A percentile compares a stretch with the other conserved stretches of the same genome.
These are phyloP conservation scores for Coemansia sp. DNA, from an alignment of 192 early-diverging fungal genomes.

Conservation along the genomic window DNA sequence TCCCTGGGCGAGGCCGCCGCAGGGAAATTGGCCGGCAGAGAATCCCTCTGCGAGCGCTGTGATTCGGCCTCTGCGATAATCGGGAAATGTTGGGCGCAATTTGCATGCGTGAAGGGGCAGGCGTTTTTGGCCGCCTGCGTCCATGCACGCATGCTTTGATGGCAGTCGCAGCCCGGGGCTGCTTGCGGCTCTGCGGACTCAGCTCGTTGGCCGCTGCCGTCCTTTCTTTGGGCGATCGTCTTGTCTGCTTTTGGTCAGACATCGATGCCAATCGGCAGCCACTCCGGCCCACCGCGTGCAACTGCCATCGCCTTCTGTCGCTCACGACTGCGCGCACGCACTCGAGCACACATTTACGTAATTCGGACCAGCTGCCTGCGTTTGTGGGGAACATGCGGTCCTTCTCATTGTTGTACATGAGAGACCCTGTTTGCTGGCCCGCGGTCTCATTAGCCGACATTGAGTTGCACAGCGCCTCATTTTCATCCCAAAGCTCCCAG, in stretches of 20 bases:
- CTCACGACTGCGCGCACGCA: too few relatives aligned
- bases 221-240: conserved; percentile 12
- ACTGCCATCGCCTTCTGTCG: too few relatives aligned
- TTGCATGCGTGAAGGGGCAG: conserved; percentile 9
- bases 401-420: conserved; percentile 1
- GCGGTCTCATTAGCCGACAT: background rate
- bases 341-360: background rate
- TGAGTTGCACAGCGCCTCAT: background rate
- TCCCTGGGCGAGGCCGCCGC: conserved; percentile 2
- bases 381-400: conserved; percentile 9
- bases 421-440: conserved; percentile 10
- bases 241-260: conserved; percentile 15
- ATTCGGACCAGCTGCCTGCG: background rate
- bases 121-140: conserved; percentile 5
- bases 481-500: background rate
- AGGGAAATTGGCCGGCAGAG: conserved; percentile 24
- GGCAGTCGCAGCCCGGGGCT: background rate
- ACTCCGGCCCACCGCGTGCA: background rate
- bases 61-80: conserved; percentile 18
- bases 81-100: conserved; percentile 25
- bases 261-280: conserved; percentile 8
- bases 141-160: conserved; percentile 15
- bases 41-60: conserved; percentile 5
- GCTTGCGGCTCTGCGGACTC: background rate
- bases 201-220: background rate